Percentiles rank a stretch among this genome's conserved stretches.
phyloP scores from a whole-genome alignment of 2,329 filamentous ascomycete species.

The Colletotrichum sp. region DNA sequence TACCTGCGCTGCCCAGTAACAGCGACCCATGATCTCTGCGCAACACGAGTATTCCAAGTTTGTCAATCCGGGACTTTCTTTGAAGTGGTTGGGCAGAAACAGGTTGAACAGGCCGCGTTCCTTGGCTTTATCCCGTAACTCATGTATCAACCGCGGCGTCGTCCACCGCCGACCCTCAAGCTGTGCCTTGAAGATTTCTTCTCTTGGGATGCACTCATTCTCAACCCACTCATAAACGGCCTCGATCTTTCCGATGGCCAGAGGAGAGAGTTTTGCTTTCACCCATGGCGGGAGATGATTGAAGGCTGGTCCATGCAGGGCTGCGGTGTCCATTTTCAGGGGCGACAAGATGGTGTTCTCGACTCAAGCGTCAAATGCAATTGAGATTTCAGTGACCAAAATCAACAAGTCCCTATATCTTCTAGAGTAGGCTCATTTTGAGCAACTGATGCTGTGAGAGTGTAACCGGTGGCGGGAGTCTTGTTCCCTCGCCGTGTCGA shows the following conservation, averaged over 20 bases:
- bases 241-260: constrained; percentile 46
- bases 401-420: not conserved
- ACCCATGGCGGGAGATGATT: constrained; percentile 30
- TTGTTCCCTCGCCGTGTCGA: constrained; percentile 13
- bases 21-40: constrained; percentile 96
- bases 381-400: not conserved
- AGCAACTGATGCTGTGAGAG: not conserved
- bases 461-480: not conserved
- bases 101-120: constrained; percentile 95
- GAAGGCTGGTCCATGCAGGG: constrained; percentile 30
- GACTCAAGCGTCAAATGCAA: not conserved
- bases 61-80: constrained; percentile 89
- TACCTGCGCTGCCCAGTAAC: constrained; percentile 77
- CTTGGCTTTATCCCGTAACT: constrained; percentile 67
- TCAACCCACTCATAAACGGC: constrained; percentile 47
- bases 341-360: not conserved
- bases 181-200: constrained; percentile 46
- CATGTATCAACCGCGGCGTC: constrained; percentile 44
- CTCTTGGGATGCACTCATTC: constrained; percentile 46
- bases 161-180: constrained; percentile 38
- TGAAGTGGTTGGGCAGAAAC: constrained; percentile 96
- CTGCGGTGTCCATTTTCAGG: not conserved
- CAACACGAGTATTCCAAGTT: constrained; percentile 98
- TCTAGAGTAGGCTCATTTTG: not conserved
- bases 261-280: constrained; percentile 29